These are phyloP conservation scores for Suillus hirtellus DNA, from an alignment of 768 basidiomycete species.

Conservation along the genomic window DNA sequence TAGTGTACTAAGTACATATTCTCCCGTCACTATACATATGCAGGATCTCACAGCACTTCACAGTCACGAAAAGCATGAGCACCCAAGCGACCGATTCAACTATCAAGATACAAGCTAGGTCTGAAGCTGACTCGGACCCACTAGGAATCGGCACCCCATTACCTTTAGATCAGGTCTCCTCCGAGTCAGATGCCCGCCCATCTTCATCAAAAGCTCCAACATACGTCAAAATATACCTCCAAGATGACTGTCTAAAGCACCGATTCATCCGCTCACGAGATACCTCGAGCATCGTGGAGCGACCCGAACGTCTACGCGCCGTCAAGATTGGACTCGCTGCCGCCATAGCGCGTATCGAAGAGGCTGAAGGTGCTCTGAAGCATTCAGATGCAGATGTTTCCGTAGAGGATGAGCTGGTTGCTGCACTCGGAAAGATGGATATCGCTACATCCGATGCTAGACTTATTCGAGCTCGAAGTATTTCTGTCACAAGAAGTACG, in stretches of 20 bases:
- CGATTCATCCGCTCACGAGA: conserved; percentile 78
- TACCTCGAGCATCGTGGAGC: conserved; percentile 78
- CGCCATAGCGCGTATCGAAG: conserved; percentile 72
- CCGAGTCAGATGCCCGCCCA: background rate
- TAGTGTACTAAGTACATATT: too few relatives aligned
- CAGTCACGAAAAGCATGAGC: background rate
- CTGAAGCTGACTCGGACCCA: background rate
- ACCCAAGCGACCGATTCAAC: background rate
- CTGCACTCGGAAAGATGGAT: conserved; percentile 47
- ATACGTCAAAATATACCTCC: conserved; percentile 43
- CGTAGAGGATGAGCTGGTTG: conserved; percentile 43
- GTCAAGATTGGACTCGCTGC: conserved; percentile 81
- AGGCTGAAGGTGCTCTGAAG: conserved; percentile 10
- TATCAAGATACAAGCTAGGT: too few relatives aligned
- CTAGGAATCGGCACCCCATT: background rate
- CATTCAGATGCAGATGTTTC: conserved; percentile 1
- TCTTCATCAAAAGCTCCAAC: background rate
- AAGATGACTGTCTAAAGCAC: conserved; percentile 74
- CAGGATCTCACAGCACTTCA: background rate
- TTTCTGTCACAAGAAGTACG: conserved; percentile 48
- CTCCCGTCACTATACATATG: background rate
- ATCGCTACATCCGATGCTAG: conserved; percentile 32
- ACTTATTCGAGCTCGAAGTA: conserved; percentile 20
- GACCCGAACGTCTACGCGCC: conserved; percentile 86
- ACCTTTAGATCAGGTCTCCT: background rate